phyloP scores from a whole-genome alignment of 257 asterid species.

The Oldenlandia corymbosa region DNA sequence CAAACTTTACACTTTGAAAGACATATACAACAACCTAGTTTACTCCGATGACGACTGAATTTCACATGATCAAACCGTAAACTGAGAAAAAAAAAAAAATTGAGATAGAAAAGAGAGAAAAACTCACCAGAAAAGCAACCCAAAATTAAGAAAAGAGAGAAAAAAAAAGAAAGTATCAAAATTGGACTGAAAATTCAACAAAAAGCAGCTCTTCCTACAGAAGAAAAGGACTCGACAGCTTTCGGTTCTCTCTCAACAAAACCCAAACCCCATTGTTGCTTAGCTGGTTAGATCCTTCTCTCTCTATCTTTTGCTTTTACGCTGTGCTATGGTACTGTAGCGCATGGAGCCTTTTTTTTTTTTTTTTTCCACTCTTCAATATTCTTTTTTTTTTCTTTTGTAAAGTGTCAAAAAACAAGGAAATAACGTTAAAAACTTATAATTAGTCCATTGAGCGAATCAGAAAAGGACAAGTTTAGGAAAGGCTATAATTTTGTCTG shows the following conservation, averaged over 20 bases:
- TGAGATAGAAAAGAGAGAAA: background rate
- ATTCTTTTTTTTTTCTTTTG: background rate
- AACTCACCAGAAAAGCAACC: slow-evolving; percentile 29
- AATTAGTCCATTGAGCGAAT: background rate
- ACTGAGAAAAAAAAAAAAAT: no score
- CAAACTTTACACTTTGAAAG: background rate
- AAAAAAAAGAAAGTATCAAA: slow-evolving; percentile 24
- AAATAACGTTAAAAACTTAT: slow-evolving; percentile 6
- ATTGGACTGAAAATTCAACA: slow-evolving; percentile 15
- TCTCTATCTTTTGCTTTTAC: slow-evolving; percentile 12
- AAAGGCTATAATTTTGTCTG: background rate
- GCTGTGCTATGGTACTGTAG: slow-evolving; percentile 11
- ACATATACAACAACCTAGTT: background rate
- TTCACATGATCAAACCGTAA: slow-evolving; percentile 11
- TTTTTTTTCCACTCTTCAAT: background rate
- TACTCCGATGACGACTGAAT: slow-evolving; percentile 6
- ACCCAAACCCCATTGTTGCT: slow-evolving; percentile 33
- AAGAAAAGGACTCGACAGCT: slow-evolving; percentile 27
- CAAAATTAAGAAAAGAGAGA: background rate
- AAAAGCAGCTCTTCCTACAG: slow-evolving; percentile 5
- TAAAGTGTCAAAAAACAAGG: background rate
- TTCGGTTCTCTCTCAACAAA: slow-evolving; percentile 29
- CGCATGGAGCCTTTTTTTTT: background rate
- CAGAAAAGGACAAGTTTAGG: background rate
- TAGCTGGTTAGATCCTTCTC: slow-evolving; percentile 25